These are phyloP conservation scores for Gaertneriomyces semiglobifer DNA, from an alignment of 192 early-diverging fungal species.

Conservation along the genomic window DNA sequence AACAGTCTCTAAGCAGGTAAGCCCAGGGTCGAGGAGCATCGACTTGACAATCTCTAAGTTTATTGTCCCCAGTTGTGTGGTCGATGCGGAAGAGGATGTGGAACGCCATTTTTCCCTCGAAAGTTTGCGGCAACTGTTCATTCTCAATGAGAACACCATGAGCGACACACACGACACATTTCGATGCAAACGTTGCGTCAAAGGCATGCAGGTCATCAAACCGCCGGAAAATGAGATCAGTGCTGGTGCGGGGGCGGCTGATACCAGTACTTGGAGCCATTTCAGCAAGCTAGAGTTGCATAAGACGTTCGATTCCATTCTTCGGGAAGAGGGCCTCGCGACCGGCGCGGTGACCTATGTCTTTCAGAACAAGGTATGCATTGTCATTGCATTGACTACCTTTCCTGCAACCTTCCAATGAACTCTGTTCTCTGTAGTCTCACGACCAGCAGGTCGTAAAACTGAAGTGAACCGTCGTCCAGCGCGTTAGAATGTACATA, in stretches of 20 bases:
- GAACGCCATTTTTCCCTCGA: slow-evolving; percentile 93
- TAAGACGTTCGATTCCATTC: slow-evolving; percentile 39
- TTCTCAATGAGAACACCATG: slow-evolving; percentile 63
- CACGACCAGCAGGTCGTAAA: slow-evolving; percentile 32
- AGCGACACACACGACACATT: slow-evolving; percentile 98
- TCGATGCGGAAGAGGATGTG: slow-evolving; percentile 89
- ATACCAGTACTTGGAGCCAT: slow-evolving; percentile 59
- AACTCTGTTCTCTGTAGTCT: not conserved
- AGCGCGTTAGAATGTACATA: no score
- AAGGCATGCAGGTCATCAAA: slow-evolving; percentile 72
- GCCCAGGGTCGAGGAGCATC: no score
- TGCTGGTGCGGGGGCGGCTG: slow-evolving; percentile 45
- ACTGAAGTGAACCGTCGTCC: slow-evolving; percentile 10
- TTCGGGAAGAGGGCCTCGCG: slow-evolving; percentile 37
- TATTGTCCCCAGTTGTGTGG: slow-evolving; percentile 68
- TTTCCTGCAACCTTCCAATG: not conserved
- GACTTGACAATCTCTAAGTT: no score
- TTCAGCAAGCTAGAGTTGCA: slow-evolving; percentile 38
- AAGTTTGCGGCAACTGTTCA: slow-evolving; percentile 85
- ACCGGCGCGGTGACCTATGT: slow-evolving; percentile 43
- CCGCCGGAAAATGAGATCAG: slow-evolving; percentile 48
- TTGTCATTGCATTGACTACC: not conserved
- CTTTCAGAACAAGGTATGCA: slow-evolving; percentile 45
- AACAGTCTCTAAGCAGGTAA: slow-evolving; percentile 60
- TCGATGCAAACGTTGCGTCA: slow-evolving; percentile 86